phyloP scores from a whole-genome alignment of 371 early-diverging fungal genomes.

The Mucor racemosus region DNA sequence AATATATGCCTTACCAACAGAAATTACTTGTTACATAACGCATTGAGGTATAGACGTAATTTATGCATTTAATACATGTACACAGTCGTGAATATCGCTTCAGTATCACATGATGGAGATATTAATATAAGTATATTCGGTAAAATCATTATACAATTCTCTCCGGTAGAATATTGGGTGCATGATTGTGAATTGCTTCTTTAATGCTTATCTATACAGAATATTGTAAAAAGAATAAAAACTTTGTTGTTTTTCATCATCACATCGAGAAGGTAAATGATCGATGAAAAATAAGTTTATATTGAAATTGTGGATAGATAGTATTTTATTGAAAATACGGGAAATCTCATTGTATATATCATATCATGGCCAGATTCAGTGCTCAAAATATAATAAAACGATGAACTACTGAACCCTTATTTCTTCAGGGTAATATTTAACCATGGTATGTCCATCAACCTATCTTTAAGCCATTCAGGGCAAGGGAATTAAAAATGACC shows the following conservation, averaged over 20 bases:
- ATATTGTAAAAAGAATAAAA: too few species aligned
- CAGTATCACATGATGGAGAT: background rate
- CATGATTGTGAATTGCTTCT: too few species aligned
- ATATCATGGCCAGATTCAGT: background rate
- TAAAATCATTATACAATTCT: background rate
- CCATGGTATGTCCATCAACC: background rate
- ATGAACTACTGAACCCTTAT: background rate
- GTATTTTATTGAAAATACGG: background rate
- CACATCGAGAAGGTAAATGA: background rate
- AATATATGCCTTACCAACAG: background rate
- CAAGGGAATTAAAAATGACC: background rate
- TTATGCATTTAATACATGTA: background rate
- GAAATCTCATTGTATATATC: background rate
- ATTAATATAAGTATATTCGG: background rate
- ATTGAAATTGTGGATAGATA: background rate
- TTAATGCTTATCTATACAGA: too few species aligned
- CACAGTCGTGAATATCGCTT: background rate
- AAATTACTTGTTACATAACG: too few species aligned
- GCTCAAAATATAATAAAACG: background rate
- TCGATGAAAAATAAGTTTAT: background rate
- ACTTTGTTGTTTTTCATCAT: background rate
- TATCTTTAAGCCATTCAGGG: background rate
- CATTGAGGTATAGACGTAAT: background rate
- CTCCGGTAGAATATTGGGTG: too few species aligned
- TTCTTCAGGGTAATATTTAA: background rate